Percentiles rank a stretch among this genome's conserved stretches.
Conservation (phyloP, 257 asterid species). For the Buddleja alternifolia region DNA sequence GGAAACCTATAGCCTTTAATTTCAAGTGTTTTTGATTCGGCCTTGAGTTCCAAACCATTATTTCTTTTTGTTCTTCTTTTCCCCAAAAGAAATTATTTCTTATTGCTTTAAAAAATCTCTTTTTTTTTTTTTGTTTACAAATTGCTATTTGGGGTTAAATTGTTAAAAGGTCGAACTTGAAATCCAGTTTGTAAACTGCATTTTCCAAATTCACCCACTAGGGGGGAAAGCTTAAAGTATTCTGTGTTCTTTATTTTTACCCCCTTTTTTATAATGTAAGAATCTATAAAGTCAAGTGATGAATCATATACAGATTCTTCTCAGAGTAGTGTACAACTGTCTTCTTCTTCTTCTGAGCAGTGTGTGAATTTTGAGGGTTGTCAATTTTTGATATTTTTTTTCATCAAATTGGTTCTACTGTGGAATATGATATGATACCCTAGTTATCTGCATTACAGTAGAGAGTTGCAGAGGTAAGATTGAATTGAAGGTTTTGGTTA, state of each 20-base stretch:
- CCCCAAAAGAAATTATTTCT: background rate
- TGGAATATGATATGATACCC: constrained; percentile 7
- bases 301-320: background rate
- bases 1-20: background rate
- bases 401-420: background rate
- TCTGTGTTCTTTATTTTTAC: constrained; percentile 27
- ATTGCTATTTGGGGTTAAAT: too few species aligned
- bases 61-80: background rate
- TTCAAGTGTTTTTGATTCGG: background rate
- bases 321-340: background rate
- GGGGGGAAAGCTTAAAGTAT: too few species aligned
- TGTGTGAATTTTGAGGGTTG: constrained; percentile 29
- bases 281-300: constrained; percentile 13
- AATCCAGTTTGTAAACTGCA: too few species aligned
- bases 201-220: constrained; percentile 30
- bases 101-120: too few species aligned
- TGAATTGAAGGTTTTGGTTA: constrained; percentile 11
- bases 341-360: too few species aligned
- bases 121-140: too few species aligned
- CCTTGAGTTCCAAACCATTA: background rate
- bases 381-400: constrained; percentile 24
- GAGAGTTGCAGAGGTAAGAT: constrained; percentile 21
- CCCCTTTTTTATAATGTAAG: constrained; percentile 1
- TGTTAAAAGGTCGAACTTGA: too few species aligned
- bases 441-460: background rate